These are phyloP conservation scores for Neoarthrinium moseri DNA, from an alignment of 2,329 filamentous ascomycete genomes.

Conservation along the genomic window DNA sequence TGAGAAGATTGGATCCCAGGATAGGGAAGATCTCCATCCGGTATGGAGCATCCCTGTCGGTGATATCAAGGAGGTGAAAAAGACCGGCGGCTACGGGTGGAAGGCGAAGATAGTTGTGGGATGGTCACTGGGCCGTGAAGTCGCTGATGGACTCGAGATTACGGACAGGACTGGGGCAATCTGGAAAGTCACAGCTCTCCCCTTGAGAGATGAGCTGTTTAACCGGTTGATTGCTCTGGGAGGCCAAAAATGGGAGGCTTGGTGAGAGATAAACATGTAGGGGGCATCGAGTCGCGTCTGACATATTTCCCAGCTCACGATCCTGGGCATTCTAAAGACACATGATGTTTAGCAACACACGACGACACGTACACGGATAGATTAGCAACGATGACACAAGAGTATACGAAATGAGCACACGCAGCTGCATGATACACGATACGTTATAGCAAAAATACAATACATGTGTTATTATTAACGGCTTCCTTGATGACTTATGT, in stretches of 20 bases:
- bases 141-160: constrained; percentile 74
- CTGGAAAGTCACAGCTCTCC: constrained; percentile 68
- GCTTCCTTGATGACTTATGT: no score
- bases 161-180: constrained; percentile 53
- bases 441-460: no score
- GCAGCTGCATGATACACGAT: no score
- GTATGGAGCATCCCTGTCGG: constrained; percentile 69
- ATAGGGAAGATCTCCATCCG: constrained; percentile 54
- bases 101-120: constrained; percentile 81
- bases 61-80: constrained; percentile 73
- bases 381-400: no score
- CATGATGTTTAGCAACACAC: no score
- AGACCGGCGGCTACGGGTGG: constrained; percentile 80
- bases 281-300: not conserved
- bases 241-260: constrained; percentile 79
- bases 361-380: no score
- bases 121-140: constrained; percentile 71
- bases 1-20: constrained; percentile 59
- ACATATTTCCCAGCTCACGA: not conserved
- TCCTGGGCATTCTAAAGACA: not conserved
- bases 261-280: constrained; percentile 43
- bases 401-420: no score
- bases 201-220: constrained; percentile 74
- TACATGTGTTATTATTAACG: no score
- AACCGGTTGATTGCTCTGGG: constrained; percentile 77